Evolutionary conservation across 2,329 filamentous ascomycete genomes (phyloP).

Genomic region (Biscogniauxia mediterranea): DNA sequence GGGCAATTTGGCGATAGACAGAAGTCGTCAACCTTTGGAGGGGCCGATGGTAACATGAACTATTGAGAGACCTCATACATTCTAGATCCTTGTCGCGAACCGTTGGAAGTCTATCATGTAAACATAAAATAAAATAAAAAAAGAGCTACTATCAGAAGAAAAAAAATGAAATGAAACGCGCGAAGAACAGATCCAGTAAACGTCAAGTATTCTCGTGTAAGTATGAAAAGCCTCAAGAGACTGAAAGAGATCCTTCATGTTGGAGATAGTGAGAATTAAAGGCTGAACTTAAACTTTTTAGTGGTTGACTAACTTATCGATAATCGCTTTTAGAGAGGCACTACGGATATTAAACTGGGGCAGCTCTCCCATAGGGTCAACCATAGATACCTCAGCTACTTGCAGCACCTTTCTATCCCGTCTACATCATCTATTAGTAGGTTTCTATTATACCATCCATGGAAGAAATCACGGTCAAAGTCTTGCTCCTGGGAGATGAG

Average conservation of each 20-base stretch:
- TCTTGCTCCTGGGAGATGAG: slow-evolving; percentile 59
- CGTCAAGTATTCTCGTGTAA: slow-evolving; percentile 5
- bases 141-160: not conserved
- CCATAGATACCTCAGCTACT: not conserved
- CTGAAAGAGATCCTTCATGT: not conserved
- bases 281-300: not conserved
- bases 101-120: not conserved
- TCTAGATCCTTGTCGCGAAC: not conserved
- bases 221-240: slow-evolving; percentile 13
- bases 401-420: not conserved
- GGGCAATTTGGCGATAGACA: slow-evolving; percentile 11
- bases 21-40: slow-evolving; percentile 10
- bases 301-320: slow-evolving; percentile 24
- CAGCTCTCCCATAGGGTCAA: not conserved
- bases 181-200: not conserved
- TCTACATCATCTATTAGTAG: not conserved
- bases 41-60: slow-evolving; percentile 23
- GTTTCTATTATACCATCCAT: slow-evolving; percentile 30
- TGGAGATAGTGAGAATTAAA: not conserved
- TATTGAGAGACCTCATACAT: slow-evolving; percentile 26
- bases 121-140: not conserved
- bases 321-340: slow-evolving; percentile 11
- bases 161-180: not conserved
- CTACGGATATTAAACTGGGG: slow-evolving; percentile 8
- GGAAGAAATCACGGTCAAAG: slow-evolving; percentile 49